Evolutionary conservation across 352 stramenopile species (phyloP).

Genomic region (Phytophthora pistaciae): DNA sequence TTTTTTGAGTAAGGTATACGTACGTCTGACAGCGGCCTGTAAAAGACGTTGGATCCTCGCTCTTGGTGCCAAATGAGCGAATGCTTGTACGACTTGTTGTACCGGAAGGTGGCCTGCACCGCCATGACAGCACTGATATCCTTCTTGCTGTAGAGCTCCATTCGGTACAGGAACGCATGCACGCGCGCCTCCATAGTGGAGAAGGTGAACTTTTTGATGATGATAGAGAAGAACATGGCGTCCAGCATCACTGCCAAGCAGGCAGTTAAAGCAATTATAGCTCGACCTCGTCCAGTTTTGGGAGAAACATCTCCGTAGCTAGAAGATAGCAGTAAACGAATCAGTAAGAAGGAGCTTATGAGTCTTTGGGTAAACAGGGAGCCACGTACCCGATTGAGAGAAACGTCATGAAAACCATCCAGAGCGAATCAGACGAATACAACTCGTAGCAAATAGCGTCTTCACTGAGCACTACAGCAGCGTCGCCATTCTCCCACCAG

Average conservation of each 20-base stretch:
- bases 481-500: conserved; percentile 12
- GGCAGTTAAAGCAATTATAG: conserved; percentile 39
- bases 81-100: conserved; percentile 69
- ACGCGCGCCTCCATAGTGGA: conserved; percentile 72
- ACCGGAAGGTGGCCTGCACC: conserved; percentile 73
- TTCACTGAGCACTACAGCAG: conserved; percentile 22
- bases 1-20: conserved; percentile 3
- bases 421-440: conserved; percentile 44
- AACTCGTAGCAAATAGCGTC: conserved; percentile 45
- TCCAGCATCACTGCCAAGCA: conserved; percentile 47
- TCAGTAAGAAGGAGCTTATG: neutral
- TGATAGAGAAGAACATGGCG: conserved; percentile 61
- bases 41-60: conserved; percentile 45
- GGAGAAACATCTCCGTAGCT: conserved; percentile 58
- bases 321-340: neutral
- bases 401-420: conserved; percentile 60
- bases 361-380: neutral
- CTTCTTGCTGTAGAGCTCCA: conserved; percentile 70
- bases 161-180: conserved; percentile 71
- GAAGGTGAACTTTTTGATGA: conserved; percentile 75
- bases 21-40: conserved; percentile 71
- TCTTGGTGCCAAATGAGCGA: conserved; percentile 80
- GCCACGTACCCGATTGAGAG: conserved; percentile 47
- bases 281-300: conserved; percentile 31
- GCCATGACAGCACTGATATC: conserved; percentile 72